Evolutionary conservation across 208 protist genomes (phyloP), one percentile per base, ranked within the genome.

Genomic region (Leishmania martiniquensis): DNA sequence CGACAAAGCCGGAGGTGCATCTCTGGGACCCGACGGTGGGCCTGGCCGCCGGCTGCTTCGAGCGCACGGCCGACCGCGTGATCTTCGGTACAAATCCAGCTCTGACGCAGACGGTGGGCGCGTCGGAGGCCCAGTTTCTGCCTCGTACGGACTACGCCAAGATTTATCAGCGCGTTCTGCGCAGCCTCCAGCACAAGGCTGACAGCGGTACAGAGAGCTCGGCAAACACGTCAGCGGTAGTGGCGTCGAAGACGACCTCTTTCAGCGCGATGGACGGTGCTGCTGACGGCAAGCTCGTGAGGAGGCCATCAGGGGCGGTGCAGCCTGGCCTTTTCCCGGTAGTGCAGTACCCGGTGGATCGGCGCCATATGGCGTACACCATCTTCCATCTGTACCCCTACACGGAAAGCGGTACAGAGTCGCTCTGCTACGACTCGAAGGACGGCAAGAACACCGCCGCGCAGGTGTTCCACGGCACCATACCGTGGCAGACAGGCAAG

Each of bases 401-500:
- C 82, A 78, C 87, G 5, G 90, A 95, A 81, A 88, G 55, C 42
- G 91, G 93, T n/a, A 88, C 87, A 72, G 91, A 97, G 84, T 71
- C 89, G 63, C 84, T 97, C 25, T 97, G 93, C 83, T 95, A 89
- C 72, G 78, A 77, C 59, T 59, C 77, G 0, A 70, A 76, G 25
- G 75, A 77, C 47, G 83, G 87, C 55, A 85, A 82, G 67, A 93
- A 94, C 82, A 83, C 76, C 0, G 86, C 87, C 0, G 93, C 91
- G 34, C 85, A 90, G 55, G 91, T 93, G 15, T 89, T 90, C 76
- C 93, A 77, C 75, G 93, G 91, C 37, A 77, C 84, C 62, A 95
- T 97, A 52, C 93, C 93, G 52, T 97, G 93, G 91, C 93, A 97
- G 80, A 97, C 91, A 45, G 93, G 91, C 4, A 97, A 97, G 78